Conservation (phyloP, 306 rosid species). For the Malus domestica region DNA sequence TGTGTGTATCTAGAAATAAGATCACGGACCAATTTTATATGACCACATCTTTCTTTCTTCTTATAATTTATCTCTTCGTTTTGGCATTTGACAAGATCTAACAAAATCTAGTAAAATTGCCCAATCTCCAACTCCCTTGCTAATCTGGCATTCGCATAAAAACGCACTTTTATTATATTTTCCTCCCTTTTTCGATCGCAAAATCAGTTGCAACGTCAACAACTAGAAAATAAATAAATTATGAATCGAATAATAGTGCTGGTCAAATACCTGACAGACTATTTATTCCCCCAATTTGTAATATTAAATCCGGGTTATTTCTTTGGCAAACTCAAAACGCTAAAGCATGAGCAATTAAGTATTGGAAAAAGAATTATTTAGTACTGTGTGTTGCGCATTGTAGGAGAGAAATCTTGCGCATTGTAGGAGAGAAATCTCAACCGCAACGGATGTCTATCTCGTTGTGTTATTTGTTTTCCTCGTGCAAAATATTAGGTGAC, state of each 20-base stretch:
- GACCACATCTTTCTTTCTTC: not conserved
- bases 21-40: not conserved
- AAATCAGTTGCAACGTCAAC: not conserved
- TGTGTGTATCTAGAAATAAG: not conserved
- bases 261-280: slow-evolving; percentile 9
- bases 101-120: slow-evolving; percentile 6
- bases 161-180: not conserved
- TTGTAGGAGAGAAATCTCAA: too few relatives aligned
- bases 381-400: not conserved
- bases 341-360: not conserved
- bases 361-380: not conserved
- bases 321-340: not conserved
- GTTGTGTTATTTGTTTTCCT: too few relatives aligned
- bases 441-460: too few relatives aligned
- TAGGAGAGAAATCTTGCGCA: too few relatives aligned
- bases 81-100: slow-evolving; percentile 3
- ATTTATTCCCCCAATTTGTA: slow-evolving; percentile 8
- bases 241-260: not conserved
- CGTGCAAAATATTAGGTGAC: too few relatives aligned
- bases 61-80: not conserved
- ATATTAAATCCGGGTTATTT: not conserved
- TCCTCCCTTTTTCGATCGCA: not conserved
- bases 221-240: not conserved
- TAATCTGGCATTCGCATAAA: not conserved
- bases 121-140: not conserved